These are phyloP conservation scores for Penicillium sclerotiorum DNA, from an alignment of 2,329 filamentous ascomycete genomes.

Conservation along the genomic window DNA sequence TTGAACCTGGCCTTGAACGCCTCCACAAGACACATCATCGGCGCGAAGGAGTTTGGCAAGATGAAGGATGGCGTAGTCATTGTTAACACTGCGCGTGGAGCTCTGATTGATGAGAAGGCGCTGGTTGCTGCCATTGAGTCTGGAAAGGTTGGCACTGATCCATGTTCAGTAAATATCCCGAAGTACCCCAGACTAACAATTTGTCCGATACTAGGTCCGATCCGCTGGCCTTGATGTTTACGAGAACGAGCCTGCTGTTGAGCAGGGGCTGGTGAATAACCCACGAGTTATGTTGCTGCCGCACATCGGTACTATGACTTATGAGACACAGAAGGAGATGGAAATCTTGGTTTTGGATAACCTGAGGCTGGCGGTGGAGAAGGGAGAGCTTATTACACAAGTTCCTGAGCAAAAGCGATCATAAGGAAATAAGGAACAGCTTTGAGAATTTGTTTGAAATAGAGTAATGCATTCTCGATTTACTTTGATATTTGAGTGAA, in stretches of 20 bases:
- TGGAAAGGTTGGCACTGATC: constrained; percentile 40
- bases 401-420: constrained; percentile 61
- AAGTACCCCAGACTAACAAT: constrained; percentile 2
- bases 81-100: constrained; percentile 49
- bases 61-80: constrained; percentile 51
- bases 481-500: no score
- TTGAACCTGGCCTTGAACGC: constrained; percentile 49
- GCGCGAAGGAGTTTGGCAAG: constrained; percentile 46
- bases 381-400: constrained; percentile 61
- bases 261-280: constrained; percentile 52
- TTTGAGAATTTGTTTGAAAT: constrained; percentile 1
- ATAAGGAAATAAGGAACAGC: constrained; percentile 1
- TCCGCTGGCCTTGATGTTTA: constrained; percentile 52
- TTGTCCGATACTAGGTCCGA: constrained; percentile 31
- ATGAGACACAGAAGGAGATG: constrained; percentile 65
- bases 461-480: no score
- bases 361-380: constrained; percentile 58
- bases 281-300: constrained; percentile 57
- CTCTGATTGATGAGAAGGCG: constrained; percentile 51
- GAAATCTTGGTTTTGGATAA: constrained; percentile 62
- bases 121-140: constrained; percentile 48
- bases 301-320: constrained; percentile 63
- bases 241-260: constrained; percentile 49
- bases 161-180: neutral
- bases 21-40: constrained; percentile 51